Evolutionary conservation across 2,329 filamentous ascomycete species (phyloP).

Genomic region (Neurospora sp.): DNA sequence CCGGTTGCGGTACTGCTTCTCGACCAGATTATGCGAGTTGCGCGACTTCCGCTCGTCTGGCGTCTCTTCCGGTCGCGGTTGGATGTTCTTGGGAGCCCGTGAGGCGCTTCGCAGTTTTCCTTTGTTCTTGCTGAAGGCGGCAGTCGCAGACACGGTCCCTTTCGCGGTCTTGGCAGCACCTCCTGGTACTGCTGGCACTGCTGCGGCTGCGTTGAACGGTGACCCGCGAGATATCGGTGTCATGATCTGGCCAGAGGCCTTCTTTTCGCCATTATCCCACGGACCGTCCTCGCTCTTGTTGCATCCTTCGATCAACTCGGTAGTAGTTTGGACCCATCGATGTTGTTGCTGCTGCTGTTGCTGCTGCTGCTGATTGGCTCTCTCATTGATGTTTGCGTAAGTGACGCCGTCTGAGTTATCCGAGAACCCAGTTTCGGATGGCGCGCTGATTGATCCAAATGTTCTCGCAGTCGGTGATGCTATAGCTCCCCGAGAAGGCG

Average conservation of each 20-base stretch:
- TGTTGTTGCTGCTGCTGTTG: background rate
- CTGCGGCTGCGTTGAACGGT: background rate
- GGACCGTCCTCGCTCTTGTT: background rate
- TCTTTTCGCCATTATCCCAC: background rate
- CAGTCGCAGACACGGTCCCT: background rate
- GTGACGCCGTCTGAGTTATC: background rate
- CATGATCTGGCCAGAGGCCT: background rate
- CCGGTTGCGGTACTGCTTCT: constrained; percentile 25
- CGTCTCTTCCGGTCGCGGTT: constrained; percentile 18
- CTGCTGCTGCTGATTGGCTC: background rate
- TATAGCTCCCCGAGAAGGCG: background rate
- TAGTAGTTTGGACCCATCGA: background rate
- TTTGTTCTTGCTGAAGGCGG: background rate
- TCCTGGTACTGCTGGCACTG: background rate
- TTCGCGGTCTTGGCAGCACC: background rate
- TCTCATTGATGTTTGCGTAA: background rate
- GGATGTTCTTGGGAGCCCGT: constrained; percentile 22
- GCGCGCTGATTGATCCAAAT: background rate
- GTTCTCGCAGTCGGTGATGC: background rate
- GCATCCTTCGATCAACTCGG: background rate
- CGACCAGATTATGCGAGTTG: constrained; percentile 24
- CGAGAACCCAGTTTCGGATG: background rate
- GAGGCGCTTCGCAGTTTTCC: constrained; percentile 22
- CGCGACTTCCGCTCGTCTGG: constrained; percentile 21
- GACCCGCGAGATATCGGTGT: background rate